Evolutionary conservation across 495 filamentous ascomycete genomes (phyloP).

Genomic region (Penicillium herquei): DNA sequence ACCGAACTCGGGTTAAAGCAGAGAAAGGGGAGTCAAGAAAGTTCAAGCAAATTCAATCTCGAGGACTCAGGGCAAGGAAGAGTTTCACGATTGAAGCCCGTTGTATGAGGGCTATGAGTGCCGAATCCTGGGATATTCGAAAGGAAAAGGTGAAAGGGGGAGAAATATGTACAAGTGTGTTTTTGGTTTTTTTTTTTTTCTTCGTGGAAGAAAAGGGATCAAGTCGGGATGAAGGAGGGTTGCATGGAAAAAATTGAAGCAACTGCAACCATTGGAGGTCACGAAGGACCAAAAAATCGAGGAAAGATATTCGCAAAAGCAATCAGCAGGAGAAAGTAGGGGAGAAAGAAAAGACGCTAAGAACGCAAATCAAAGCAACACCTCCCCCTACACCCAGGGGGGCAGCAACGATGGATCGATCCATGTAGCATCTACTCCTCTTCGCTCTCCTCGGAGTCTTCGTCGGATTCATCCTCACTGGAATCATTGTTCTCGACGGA

Average conservation of each 20-base stretch:
- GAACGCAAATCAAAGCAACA: conserved; percentile 26
- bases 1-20: neutral
- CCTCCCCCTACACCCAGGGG: conserved; percentile 1
- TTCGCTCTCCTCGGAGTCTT: conserved; percentile 53
- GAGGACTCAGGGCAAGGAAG: conserved; percentile 3
- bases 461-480: conserved; percentile 52
- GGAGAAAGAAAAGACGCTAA: conserved; percentile 20
- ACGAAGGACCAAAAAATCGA: neutral
- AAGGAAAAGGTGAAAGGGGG: neutral
- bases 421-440: conserved; percentile 42
- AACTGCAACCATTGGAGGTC: neutral
- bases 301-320: neutral
- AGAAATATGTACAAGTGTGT: conserved; percentile 16
- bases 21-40: conserved; percentile 2
- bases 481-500: conserved; percentile 49
- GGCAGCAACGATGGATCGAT: neutral
- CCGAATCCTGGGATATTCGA: conserved; percentile 6
- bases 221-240: neutral
- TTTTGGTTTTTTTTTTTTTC: neutral
- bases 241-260: neutral
- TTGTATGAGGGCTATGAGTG: conserved; percentile 2
- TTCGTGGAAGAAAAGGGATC: neutral
- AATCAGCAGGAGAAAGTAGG: conserved; percentile 4
- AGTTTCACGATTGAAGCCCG: conserved; percentile 1
- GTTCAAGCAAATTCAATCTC: conserved; percentile 13